These are phyloP conservation scores for Ceratonia siliqua DNA, from an alignment of 306 rosid species.

Conservation along the genomic window DNA sequence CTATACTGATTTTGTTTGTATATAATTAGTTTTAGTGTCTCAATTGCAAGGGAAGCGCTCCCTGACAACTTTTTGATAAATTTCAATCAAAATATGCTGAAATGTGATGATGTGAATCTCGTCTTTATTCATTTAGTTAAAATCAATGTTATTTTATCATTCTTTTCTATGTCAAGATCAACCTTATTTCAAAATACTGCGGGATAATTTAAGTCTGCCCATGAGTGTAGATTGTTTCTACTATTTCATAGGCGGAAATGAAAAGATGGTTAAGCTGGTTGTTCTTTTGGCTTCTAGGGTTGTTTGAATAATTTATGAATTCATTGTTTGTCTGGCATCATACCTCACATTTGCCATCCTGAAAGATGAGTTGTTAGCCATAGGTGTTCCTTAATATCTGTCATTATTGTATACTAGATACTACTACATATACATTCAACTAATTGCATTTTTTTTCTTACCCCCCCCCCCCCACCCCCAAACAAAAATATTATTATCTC, in stretches of 20 bases:
- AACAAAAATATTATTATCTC: background rate
- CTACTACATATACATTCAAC: background rate
- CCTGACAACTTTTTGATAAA: background rate
- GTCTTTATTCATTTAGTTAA: no score
- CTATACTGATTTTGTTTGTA: constrained; percentile 15
- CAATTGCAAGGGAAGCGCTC: background rate
- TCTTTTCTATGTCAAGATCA: background rate
- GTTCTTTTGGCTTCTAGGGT: background rate
- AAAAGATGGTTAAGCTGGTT: background rate
- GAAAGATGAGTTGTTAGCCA: background rate
- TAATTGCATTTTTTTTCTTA: background rate
- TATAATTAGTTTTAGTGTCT: constrained; percentile 14
- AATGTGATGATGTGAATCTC: background rate
- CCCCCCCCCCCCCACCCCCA: background rate
- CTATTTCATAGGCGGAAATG: background rate
- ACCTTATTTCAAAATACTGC: background rate
- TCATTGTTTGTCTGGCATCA: constrained; percentile 14
- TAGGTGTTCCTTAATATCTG: background rate
- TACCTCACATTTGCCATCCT: background rate
- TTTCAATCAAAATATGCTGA: constrained; percentile 8
- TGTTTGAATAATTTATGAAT: constrained; percentile 7
- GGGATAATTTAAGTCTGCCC: background rate
- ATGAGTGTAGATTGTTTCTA: constrained; percentile 13
- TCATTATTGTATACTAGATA: background rate
- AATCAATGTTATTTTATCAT: background rate